Evolutionary conservation across 345 rosid species (phyloP).

Genomic region (Salix koriyanagi): DNA sequence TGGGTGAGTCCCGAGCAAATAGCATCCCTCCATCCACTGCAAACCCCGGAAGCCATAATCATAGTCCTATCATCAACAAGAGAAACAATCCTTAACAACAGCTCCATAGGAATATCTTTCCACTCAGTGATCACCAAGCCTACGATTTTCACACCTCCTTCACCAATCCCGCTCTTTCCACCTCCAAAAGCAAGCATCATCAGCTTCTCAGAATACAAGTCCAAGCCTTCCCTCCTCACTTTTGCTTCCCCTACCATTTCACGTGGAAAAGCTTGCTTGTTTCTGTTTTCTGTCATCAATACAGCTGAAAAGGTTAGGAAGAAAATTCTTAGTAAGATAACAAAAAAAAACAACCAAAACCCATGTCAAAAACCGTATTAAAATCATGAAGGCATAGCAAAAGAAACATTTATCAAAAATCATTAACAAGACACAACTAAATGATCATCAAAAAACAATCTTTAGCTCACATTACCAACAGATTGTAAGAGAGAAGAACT

Average conservation of each 20-base stretch:
- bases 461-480: not conserved
- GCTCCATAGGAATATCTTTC: slow-evolving; percentile 90
- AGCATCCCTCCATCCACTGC: slow-evolving; percentile 89
- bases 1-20: slow-evolving; percentile 69
- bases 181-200: slow-evolving; percentile 32
- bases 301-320: not conserved
- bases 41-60: slow-evolving; percentile 84
- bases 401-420: not conserved
- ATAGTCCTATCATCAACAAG: slow-evolving; percentile 70
- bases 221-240: slow-evolving; percentile 44
- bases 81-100: slow-evolving; percentile 62
- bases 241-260: slow-evolving; percentile 36
- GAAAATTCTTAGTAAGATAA: not conserved
- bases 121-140: slow-evolving; percentile 55
- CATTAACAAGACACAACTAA: not conserved
- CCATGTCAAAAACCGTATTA: slow-evolving; percentile 8
- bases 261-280: slow-evolving; percentile 11
- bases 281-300: slow-evolving; percentile 30
- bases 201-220: slow-evolving; percentile 58
- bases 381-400: not conserved
- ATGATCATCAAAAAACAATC: not conserved
- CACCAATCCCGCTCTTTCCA: slow-evolving; percentile 17
- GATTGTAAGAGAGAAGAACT: not conserved
- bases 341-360: not conserved
- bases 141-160: slow-evolving; percentile 36